These are phyloP conservation scores for Phlyctochytrium arcticum DNA, from an alignment of 192 early-diverging fungal genomes.

Conservation along the genomic window DNA sequence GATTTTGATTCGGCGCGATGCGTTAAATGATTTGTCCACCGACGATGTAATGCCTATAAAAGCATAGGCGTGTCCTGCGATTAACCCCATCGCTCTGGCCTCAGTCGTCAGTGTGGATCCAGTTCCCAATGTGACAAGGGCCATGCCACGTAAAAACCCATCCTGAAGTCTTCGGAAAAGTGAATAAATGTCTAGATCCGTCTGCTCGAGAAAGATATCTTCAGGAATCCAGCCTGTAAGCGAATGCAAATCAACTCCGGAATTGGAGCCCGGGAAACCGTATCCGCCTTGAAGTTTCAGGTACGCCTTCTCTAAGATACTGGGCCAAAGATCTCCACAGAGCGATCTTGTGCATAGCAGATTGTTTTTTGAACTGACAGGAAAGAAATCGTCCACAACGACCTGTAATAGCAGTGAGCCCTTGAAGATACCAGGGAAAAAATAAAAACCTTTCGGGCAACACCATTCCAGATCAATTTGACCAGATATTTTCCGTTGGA, in stretches of 20 bases:
- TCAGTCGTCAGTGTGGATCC: conserved; percentile 62
- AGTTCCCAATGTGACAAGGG: conserved; percentile 79
- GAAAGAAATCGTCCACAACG: conserved; percentile 86
- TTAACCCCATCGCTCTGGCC: conserved; percentile 67
- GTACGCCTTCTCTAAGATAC: conserved; percentile 92
- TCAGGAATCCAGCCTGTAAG: conserved; percentile 95
- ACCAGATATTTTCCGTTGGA: conserved; percentile 86
- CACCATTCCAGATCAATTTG: conserved; percentile 82
- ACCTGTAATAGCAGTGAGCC: background rate
- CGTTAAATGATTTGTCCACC: background rate
- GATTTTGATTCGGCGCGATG: conserved; percentile 22
- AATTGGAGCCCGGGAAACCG: conserved; percentile 91
- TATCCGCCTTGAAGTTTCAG: conserved; percentile 96
- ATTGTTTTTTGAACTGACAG: conserved; percentile 58
- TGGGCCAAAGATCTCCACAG: conserved; percentile 72
- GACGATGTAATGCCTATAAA: conserved; percentile 22
- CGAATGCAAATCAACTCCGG: conserved; percentile 85
- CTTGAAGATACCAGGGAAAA: background rate
- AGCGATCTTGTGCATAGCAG: conserved; percentile 88
- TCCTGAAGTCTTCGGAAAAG: conserved; percentile 48
- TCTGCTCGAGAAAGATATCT: conserved; percentile 79
- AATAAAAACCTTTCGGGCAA: conserved; percentile 60
- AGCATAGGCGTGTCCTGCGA: conserved; percentile 89
- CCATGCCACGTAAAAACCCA: conserved; percentile 67
- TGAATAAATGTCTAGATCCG: conserved; percentile 2